Conservation (phyloP, 768 basidiomycete genomes). For the Clitopilus passeckerianus region DNA sequence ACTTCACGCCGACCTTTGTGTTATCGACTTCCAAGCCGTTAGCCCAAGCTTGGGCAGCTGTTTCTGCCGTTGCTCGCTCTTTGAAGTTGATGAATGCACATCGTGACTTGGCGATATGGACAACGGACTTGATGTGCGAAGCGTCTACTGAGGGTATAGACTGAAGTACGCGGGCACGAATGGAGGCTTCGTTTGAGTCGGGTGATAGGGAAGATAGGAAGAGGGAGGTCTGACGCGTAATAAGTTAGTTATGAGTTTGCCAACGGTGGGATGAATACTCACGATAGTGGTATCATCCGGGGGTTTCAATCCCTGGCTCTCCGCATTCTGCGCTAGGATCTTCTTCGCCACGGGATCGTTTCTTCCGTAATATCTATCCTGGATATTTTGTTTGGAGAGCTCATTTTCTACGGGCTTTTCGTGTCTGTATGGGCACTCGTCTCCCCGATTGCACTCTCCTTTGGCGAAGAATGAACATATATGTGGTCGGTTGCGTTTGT, state of each 20-base stretch:
- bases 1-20: conserved; percentile 69
- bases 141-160: conserved; percentile 63
- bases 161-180: conserved; percentile 67
- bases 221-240: conserved; percentile 62
- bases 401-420: conserved; percentile 84
- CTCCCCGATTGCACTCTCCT: conserved; percentile 89
- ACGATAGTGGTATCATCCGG: conserved; percentile 88
- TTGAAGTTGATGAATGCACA: conserved; percentile 97
- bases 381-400: conserved; percentile 86
- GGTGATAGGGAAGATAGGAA: conserved; percentile 76
- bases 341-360: conserved; percentile 95
- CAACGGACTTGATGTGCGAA: conserved; percentile 72
- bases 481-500: conserved; percentile 94
- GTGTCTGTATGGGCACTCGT: conserved; percentile 94
- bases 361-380: conserved; percentile 88
- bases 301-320: conserved; percentile 75
- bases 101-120: conserved; percentile 81
- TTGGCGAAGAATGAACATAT: conserved; percentile 94
- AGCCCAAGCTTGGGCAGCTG: conserved; percentile 86
- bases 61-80: conserved; percentile 77
- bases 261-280: conserved; percentile 24
- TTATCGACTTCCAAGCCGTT: conserved; percentile 85
- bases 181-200: conserved; percentile 62
- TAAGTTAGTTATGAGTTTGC: neutral
- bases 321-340: conserved; percentile 78